Evolutionary conservation across 257 asterid genomes (phyloP).

Genomic region (Oldenlandia corymbosa): DNA sequence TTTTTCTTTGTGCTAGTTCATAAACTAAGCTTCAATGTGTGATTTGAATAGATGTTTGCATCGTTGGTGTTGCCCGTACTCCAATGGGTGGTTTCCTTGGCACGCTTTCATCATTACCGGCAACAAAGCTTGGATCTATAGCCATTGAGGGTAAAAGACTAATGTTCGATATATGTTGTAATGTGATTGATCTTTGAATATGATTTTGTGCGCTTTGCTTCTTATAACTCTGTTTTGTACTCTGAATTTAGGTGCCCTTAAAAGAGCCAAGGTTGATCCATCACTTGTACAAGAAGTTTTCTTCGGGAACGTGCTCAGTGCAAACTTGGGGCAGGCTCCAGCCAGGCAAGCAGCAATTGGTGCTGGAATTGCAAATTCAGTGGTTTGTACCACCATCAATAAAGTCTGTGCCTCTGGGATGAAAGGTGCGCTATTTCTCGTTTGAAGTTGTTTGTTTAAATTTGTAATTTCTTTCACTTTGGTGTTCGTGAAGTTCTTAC

Average conservation of each 20-base stretch:
- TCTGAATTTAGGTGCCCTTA: constrained; percentile 69
- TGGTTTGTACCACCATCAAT: constrained; percentile 83
- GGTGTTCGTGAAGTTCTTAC: neutral
- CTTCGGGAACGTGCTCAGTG: constrained; percentile 96
- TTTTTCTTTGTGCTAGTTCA: neutral
- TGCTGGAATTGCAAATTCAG: constrained; percentile 87
- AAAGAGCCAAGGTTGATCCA: constrained; percentile 83
- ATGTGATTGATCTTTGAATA: constrained; percentile 3
- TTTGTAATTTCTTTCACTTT: neutral
- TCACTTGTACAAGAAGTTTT: constrained; percentile 85
- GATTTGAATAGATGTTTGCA: constrained; percentile 71
- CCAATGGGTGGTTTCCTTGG: constrained; percentile 98
- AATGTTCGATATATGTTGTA: constrained; percentile 8
- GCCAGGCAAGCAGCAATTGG: constrained; percentile 99
- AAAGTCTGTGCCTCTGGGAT: constrained; percentile 99
- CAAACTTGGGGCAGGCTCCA: constrained; percentile 98
- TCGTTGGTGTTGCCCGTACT: constrained; percentile 94
- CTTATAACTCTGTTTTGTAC: constrained; percentile 10
- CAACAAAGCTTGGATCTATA: constrained; percentile 92
- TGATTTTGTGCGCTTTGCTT: neutral
- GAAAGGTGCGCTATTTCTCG: constrained; percentile 59
- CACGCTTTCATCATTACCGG: constrained; percentile 80
- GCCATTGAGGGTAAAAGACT: constrained; percentile 74
- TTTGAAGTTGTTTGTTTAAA: neutral
- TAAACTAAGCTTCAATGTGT: constrained; percentile 4